Percentiles rank a stretch among this genome's conserved stretches.
These are phyloP conservation scores for Candida tammaniensis DNA, from an alignment of 805 yeast species.

Conservation along the genomic window DNA sequence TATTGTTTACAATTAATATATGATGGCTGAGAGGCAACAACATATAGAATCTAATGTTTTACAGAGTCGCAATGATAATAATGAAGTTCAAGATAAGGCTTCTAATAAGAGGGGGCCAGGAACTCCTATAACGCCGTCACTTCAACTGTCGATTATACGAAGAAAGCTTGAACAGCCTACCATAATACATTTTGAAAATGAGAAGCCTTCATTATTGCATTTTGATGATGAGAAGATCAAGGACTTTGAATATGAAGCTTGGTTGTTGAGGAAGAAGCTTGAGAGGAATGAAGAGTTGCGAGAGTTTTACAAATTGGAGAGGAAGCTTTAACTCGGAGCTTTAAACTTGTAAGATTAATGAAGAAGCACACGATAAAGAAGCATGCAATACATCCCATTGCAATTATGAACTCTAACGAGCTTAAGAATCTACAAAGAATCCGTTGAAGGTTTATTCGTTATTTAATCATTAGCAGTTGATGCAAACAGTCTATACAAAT, in stretches of 20 bases:
- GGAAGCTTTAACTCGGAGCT: too few species aligned
- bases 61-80: too few species aligned
- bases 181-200: too few species aligned
- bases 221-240: slow-evolving; percentile 9
- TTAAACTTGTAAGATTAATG: too few species aligned
- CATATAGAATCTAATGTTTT: too few species aligned
- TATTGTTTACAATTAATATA: too few species aligned
- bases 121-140: slow-evolving; percentile 33
- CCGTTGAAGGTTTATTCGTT: slow-evolving; percentile 6
- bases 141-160: slow-evolving; percentile 18
- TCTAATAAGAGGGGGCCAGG: slow-evolving; percentile 30
- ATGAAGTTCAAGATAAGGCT: too few species aligned
- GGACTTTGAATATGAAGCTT: slow-evolving; percentile 27
- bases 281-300: slow-evolving; percentile 21
- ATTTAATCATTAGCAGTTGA: slow-evolving; percentile 2
- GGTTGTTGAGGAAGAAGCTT: slow-evolving; percentile 27
- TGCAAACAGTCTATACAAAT: neutral
- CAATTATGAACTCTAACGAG: neutral
- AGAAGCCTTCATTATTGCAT: too few species aligned
- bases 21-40: too few species aligned
- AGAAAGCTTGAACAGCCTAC: slow-evolving; percentile 14
- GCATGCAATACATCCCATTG: neutral
- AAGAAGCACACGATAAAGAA: slow-evolving; percentile 1
- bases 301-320: slow-evolving; percentile 28
- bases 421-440: too few species aligned